Percentiles rank a stretch among this genome's conserved stretches.
phyloP scores from a whole-genome alignment of 768 basidiomycete genomes.

The Lactifluus rugatus region DNA sequence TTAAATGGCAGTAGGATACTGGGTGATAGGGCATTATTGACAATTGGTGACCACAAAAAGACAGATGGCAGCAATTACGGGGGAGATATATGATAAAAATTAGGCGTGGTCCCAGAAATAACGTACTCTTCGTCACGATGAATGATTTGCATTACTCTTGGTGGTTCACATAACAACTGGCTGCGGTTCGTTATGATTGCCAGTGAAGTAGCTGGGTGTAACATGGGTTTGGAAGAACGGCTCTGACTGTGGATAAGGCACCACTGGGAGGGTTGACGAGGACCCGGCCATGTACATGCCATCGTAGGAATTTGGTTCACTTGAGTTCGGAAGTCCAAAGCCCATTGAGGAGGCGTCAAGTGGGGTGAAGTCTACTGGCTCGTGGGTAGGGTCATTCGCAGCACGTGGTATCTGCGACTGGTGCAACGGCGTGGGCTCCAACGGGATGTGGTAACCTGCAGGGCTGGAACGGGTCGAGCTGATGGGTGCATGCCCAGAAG shows the following conservation, averaged over 20 bases:
- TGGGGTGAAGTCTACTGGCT: background rate
- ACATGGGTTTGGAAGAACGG: conserved; percentile 7
- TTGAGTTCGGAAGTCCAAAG: conserved; percentile 13
- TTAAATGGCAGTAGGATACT: conserved; percentile 8
- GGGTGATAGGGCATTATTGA: conserved; percentile 10
- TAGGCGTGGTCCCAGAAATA: conserved; percentile 7
- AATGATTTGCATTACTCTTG: background rate
- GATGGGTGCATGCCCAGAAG: conserved; percentile 16
- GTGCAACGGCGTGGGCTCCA: conserved; percentile 21
- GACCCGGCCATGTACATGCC: conserved; percentile 26
- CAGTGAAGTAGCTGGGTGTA: conserved; percentile 6
- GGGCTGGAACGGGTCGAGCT: conserved; percentile 29
- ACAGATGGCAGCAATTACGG: conserved; percentile 9
- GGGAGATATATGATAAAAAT: conserved; percentile 2
- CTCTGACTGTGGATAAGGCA: background rate
- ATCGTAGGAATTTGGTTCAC: conserved; percentile 13
- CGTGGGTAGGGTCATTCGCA: conserved; percentile 15
- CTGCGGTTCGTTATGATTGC: conserved; percentile 14
- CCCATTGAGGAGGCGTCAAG: conserved; percentile 11
- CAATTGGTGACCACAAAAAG: conserved; percentile 8
- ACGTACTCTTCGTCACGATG: conserved; percentile 8
- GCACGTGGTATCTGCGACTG: conserved; percentile 19
- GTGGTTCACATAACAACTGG: conserved; percentile 20
- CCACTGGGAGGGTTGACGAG: conserved; percentile 20
- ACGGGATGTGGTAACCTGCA: conserved; percentile 45